These are phyloP conservation scores for Piloderma croceum DNA, from an alignment of 768 basidiomycete species.

Conservation along the genomic window DNA sequence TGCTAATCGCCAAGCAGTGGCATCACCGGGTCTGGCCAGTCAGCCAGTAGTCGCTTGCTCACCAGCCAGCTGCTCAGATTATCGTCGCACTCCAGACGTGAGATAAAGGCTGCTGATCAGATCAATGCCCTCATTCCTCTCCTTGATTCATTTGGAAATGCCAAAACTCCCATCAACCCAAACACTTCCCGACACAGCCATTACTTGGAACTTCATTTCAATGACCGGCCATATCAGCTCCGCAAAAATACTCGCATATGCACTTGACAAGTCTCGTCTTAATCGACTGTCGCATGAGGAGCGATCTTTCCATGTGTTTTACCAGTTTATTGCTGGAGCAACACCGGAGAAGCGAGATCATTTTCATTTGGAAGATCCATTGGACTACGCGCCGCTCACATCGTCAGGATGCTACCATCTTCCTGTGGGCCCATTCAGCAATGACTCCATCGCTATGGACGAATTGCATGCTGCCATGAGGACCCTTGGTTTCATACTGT, in stretches of 20 bases:
- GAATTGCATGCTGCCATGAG: slow-evolving; percentile 78
- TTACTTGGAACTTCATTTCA: slow-evolving; percentile 84
- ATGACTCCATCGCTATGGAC: slow-evolving; percentile 79
- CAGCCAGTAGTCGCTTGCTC: slow-evolving; percentile 65
- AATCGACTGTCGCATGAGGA: slow-evolving; percentile 73
- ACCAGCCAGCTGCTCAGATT: slow-evolving; percentile 77
- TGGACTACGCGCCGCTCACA: slow-evolving; percentile 78
- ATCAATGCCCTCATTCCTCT: slow-evolving; percentile 71
- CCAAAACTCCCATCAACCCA: slow-evolving; percentile 80
- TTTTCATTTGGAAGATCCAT: slow-evolving; percentile 72
- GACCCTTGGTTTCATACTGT: slow-evolving; percentile 87
- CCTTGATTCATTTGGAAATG: slow-evolving; percentile 86
- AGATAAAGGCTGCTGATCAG: slow-evolving; percentile 64
- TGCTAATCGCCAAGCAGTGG: slow-evolving; percentile 48
- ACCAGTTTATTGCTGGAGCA: slow-evolving; percentile 85
- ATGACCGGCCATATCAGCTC: slow-evolving; percentile 69
- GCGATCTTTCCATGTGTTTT: slow-evolving; percentile 86
- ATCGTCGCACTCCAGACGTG: slow-evolving; percentile 75
- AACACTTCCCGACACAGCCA: slow-evolving; percentile 82
- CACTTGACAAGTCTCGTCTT: slow-evolving; percentile 85
- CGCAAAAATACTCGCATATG: slow-evolving; percentile 77
- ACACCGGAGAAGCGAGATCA: slow-evolving; percentile 74
- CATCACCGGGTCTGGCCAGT: slow-evolving; percentile 85
- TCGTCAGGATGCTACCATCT: slow-evolving; percentile 88
- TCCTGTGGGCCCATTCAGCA: slow-evolving; percentile 80